Base-by-base conservation (phyloP, 495 filamentous ascomycete genomes). In the Podospora tetraspora region DNA sequence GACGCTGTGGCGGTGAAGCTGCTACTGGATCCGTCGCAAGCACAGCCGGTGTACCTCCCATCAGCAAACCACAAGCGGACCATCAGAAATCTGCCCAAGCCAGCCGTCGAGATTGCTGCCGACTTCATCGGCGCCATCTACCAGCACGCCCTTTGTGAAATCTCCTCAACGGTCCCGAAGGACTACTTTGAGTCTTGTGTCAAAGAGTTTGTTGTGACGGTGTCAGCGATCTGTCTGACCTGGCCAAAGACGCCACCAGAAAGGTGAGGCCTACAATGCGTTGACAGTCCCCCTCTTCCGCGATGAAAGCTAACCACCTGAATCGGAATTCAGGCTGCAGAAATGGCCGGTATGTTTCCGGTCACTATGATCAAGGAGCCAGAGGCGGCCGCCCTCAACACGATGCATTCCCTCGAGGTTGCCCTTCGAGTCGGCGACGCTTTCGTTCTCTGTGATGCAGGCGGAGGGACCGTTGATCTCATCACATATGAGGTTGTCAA, bases 341-440 rank as follows among this genome's bases (percentile, higher is more conserved):
- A 70, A 59, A 27, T 32, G 29, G 77, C 75, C 1, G 75, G 75
- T 0, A 69, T 79, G 21, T 64, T 34, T 12, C 72, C 77, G 8
- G 68, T 81, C 29, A 72, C 68, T 8, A 59, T 84, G 61, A 80
- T 82, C 34, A 84, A 79, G 25, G 81, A 84, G 65, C 82, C 83
- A 7, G 83, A 84, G 68, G 82, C 82, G 16, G 82, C 82, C 9
- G 82, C 82, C 21, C 71, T 83, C 57, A 83, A 82, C 69, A 81
- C 79, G 0, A 70, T 84, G 13, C 77, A 80, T 66, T 68, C 66
- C n/a, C 63, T 80, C 69, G 73, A 81, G 59, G 24, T 69, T 52
- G 13, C 64, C 29, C 66, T 68, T 57, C 57, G 79, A 72, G 72
- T 76, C 22, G 80, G 79, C 25, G 80, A 84, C 71, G 77, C 78